Conservation (phyloP, 2,329 filamentous ascomycete species). For the Microcyclosporella mali region DNA sequence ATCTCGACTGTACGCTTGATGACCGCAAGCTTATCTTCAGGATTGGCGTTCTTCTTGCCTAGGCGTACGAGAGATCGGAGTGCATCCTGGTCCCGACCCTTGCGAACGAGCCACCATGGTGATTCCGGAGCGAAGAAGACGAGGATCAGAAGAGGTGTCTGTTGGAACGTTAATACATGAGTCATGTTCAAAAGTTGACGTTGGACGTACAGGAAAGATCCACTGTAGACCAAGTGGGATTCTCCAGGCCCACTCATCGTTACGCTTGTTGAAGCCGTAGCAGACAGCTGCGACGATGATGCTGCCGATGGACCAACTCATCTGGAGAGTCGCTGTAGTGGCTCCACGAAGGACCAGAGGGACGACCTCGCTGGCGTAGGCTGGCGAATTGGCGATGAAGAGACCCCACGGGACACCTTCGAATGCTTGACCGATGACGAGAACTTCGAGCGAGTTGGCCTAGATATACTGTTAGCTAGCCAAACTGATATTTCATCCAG, state of each 20-base stretch:
- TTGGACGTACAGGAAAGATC: constrained; percentile 42
- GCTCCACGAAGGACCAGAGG: constrained; percentile 50
- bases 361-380: constrained; percentile 54
- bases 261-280: constrained; percentile 45
- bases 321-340: constrained; percentile 54
- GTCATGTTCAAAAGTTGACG: constrained; percentile 8
- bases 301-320: constrained; percentile 55
- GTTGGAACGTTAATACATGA: constrained; percentile 9
- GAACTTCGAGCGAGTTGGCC: constrained; percentile 38
- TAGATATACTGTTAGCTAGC: constrained; percentile 7
- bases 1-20: constrained; percentile 43
- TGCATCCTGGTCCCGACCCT: constrained; percentile 33
- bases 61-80: constrained; percentile 28
- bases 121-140: constrained; percentile 28
- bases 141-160: constrained; percentile 20
- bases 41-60: constrained; percentile 18
- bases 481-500: background rate
- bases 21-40: constrained; percentile 31
- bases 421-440: constrained; percentile 49
- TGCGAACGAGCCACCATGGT: constrained; percentile 38
- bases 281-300: constrained; percentile 49
- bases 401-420: constrained; percentile 58
- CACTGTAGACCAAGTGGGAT: constrained; percentile 44
- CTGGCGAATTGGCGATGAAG: constrained; percentile 57
- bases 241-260: constrained; percentile 38